Evolutionary conservation across 139 green algal species (phyloP).

Genomic region (Coelastrella sp.): DNA sequence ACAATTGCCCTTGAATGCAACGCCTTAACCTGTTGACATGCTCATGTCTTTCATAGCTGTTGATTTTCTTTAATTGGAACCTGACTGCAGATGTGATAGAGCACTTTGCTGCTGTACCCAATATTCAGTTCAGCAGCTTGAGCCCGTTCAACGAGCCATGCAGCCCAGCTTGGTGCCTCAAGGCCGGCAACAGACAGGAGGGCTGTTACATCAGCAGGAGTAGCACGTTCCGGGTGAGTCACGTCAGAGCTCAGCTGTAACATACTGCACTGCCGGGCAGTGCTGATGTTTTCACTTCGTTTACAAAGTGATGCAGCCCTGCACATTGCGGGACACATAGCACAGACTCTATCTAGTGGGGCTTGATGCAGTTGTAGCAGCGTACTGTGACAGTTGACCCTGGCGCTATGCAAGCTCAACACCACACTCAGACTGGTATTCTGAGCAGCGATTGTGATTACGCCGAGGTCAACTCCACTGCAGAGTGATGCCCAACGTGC

Average conservation of each 20-base stretch:
- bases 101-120: background rate
- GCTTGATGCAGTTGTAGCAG: no score
- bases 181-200: constrained; percentile 14
- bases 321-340: no score
- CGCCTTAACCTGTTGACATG: no score
- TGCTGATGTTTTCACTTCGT: no score
- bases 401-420: no score
- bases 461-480: no score
- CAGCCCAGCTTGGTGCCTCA: constrained; percentile 20
- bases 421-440: no score
- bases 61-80: background rate
- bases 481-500: no score
- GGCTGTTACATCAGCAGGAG: constrained; percentile 31
- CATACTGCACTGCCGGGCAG: background rate
- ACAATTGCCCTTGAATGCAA: background rate
- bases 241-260: background rate
- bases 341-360: no score
- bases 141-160: constrained; percentile 31
- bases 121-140: constrained; percentile 3
- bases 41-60: background rate
- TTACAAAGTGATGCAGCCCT: no score
- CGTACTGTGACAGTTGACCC: no score
- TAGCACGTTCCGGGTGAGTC: background rate
- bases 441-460: no score
- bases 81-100: constrained; percentile 7